These are phyloP conservation scores for Fusarium sp. DNA, from an alignment of 2,329 filamentous ascomycete species.

Conservation along the genomic window DNA sequence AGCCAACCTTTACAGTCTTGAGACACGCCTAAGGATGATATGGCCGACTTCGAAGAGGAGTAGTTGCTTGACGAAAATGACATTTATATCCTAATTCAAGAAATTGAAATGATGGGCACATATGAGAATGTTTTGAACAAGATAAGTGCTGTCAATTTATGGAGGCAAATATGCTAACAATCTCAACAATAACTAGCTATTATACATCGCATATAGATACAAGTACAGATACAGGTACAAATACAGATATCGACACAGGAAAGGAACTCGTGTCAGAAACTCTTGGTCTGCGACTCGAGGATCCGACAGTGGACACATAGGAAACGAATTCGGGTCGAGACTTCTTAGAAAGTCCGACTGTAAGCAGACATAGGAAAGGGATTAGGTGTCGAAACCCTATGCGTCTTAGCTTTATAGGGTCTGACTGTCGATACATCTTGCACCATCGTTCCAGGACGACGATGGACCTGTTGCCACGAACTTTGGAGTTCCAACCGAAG, in stretches of 20 bases:
- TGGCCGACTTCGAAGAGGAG: neutral
- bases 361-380: constrained; percentile 19
- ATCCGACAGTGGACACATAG: constrained; percentile 5
- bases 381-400: neutral
- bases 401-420: neutral
- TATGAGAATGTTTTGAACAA: neutral
- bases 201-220: constrained; percentile 8
- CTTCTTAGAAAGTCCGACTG: neutral
- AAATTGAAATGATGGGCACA: neutral
- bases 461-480: constrained; percentile 17
- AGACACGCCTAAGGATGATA: neutral
- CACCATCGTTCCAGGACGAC: constrained; percentile 30
- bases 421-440: constrained; percentile 35
- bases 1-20: neutral
- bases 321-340: neutral
- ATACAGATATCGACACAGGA: constrained; percentile 14
- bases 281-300: neutral
- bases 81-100: neutral
- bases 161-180: neutral
- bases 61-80: neutral
- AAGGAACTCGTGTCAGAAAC: constrained; percentile 1
- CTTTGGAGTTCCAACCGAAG: constrained; percentile 13
- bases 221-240: neutral
- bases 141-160: constrained; percentile 12
- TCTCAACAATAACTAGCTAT: neutral